These are phyloP conservation scores for Podaxis sp. DNA, from an alignment of 768 basidiomycete genomes.

Conservation along the genomic window DNA sequence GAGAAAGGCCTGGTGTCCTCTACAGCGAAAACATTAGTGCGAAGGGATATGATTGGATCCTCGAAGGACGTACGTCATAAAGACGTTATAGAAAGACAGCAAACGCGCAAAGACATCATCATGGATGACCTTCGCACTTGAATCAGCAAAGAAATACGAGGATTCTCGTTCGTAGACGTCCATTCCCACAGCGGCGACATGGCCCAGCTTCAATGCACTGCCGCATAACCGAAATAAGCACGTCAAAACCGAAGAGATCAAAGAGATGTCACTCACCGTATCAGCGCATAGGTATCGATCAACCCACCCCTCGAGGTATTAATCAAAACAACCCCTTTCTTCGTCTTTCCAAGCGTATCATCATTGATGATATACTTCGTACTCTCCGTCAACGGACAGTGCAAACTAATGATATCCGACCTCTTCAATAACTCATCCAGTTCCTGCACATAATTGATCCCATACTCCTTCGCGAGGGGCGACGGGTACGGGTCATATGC, in stretches of 20 bases:
- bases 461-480: constrained; percentile 32
- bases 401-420: constrained; percentile 43
- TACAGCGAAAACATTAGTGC: constrained; percentile 13
- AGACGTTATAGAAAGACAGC: constrained; percentile 46
- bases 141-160: constrained; percentile 42
- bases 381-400: constrained; percentile 37
- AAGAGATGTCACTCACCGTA: constrained; percentile 29
- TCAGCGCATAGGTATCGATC: constrained; percentile 41
- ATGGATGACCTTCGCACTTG: constrained; percentile 42
- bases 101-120: constrained; percentile 45
- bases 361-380: constrained; percentile 45
- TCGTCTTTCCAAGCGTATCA: constrained; percentile 34
- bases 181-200: constrained; percentile 41
- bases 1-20: constrained; percentile 45
- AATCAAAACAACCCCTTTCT: constrained; percentile 40
- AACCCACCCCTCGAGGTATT: constrained; percentile 44
- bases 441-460: constrained; percentile 36
- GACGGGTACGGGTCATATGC: constrained; percentile 41
- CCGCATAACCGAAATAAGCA: neutral
- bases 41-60: neutral
- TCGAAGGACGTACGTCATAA: constrained; percentile 34
- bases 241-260: neutral
- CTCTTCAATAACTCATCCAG: constrained; percentile 34
- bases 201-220: constrained; percentile 39
- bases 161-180: constrained; percentile 45